Conservation (phyloP, 208 protist species). For the Trypanosomatidae sp. region DNA sequence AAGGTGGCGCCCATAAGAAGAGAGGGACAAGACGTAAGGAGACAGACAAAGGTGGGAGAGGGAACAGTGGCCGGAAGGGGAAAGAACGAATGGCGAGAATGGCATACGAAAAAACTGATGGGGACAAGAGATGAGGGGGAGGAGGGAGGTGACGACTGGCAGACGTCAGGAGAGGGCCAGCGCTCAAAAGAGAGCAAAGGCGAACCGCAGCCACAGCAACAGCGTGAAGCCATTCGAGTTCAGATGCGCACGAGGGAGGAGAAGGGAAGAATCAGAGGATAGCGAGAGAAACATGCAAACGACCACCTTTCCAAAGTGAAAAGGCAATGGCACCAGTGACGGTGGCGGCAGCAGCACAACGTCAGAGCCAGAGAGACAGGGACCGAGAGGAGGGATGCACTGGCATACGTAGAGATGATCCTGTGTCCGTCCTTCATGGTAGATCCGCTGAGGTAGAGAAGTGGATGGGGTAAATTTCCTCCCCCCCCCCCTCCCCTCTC, state of each 20-base stretch:
- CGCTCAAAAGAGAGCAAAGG: slow-evolving; percentile 10
- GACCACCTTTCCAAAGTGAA: too few relatives aligned
- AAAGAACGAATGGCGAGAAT: slow-evolving; percentile 11
- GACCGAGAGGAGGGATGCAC: neutral
- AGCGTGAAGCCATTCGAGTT: neutral
- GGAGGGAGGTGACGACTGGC: neutral
- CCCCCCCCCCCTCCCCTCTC: neutral
- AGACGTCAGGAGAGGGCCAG: neutral
- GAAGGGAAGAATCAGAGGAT: neutral
- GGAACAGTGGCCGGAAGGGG: neutral
- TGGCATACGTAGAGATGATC: neutral
- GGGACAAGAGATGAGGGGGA: neutral
- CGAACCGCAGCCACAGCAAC: neutral
- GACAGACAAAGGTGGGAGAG: neutral
- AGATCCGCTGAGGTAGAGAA: neutral
- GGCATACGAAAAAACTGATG: neutral
- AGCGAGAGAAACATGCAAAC: neutral
- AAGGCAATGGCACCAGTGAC: too few relatives aligned
- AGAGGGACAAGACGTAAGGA: neutral
- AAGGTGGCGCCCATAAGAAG: neutral
- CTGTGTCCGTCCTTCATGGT: neutral
- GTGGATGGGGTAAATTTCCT: neutral
- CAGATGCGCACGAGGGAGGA: neutral
- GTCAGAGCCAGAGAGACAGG: neutral
- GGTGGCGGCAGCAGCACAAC: too few relatives aligned